Evolutionary conservation across 2,329 filamentous ascomycete genomes (phyloP).

Genomic region (Cladosporium sp.): DNA sequence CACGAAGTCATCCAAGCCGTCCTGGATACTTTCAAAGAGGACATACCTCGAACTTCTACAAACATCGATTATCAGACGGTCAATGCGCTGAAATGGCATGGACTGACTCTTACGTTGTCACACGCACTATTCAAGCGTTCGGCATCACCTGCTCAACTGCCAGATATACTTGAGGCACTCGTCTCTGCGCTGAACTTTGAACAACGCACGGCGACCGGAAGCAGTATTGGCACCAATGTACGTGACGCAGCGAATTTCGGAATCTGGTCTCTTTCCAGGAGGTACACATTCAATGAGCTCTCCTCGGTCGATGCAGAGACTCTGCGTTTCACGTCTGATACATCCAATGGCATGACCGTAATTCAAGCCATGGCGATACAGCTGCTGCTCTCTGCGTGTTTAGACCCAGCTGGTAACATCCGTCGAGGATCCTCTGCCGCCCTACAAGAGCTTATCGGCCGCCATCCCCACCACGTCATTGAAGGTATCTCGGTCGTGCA

Average conservation of each 20-base stretch:
- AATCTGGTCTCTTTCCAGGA: constrained; percentile 84
- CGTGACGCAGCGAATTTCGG: constrained; percentile 95
- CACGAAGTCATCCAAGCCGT: constrained; percentile 84
- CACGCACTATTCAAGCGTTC: constrained; percentile 84
- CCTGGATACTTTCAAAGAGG: constrained; percentile 62
- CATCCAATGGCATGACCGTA: constrained; percentile 18
- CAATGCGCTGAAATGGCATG: constrained; percentile 85
- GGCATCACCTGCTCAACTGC: constrained; percentile 65
- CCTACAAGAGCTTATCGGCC: constrained; percentile 86
- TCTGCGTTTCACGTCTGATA: constrained; percentile 8
- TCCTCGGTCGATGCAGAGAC: constrained; percentile 50
- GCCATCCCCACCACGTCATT: constrained; percentile 79
- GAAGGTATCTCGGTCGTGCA: constrained; percentile 85
- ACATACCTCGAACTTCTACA: constrained; percentile 50
- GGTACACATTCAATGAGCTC: constrained; percentile 79
- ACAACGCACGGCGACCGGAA: constrained; percentile 79
- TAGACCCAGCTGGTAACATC: constrained; percentile 92
- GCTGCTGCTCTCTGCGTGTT: constrained; percentile 73
- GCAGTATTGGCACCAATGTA: constrained; percentile 81
- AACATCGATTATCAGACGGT: constrained; percentile 65
- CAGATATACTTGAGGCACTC: constrained; percentile 71
- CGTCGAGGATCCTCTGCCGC: constrained; percentile 88
- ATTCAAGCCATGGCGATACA: constrained; percentile 73
- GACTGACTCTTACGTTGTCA: constrained; percentile 79
- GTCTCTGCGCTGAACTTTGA: constrained; percentile 82